Percentiles rank a stretch among this genome's conserved stretches.
phyloP scores from a whole-genome alignment of 176 grass and related monocot genomes.

The Oryza longistaminata region DNA sequence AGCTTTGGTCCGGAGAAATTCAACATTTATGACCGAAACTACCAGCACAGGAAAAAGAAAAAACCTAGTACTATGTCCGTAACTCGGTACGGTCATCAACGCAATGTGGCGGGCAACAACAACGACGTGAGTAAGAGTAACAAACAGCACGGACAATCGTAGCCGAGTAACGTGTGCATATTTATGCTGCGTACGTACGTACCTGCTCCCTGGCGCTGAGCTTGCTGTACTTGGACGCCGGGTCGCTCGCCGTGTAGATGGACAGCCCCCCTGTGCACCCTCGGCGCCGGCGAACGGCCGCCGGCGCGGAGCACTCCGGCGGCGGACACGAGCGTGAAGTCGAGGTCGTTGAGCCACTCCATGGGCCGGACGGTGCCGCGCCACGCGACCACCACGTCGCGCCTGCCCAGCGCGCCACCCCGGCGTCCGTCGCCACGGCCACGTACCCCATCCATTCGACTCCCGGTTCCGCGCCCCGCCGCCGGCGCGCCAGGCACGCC shows the following conservation, averaged over 20 bases:
- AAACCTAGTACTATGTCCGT: not conserved
- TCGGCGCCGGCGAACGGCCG: not conserved
- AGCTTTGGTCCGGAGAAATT: not conserved
- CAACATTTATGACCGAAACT: not conserved
- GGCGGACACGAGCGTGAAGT: slow-evolving; percentile 51
- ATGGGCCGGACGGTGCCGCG: slow-evolving; percentile 47
- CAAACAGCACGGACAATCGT: not conserved
- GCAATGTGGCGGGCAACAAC: not conserved
- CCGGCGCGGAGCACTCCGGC: not conserved
- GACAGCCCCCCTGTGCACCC: slow-evolving; percentile 59
- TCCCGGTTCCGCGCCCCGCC: slow-evolving; percentile 4
- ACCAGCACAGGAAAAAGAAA: not conserved
- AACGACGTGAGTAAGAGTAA: not conserved
- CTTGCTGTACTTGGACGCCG: slow-evolving; percentile 36
- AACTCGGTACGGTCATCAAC: not conserved
- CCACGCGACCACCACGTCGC: slow-evolving; percentile 61
- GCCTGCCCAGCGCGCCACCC: slow-evolving; percentile 50
- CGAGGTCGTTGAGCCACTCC: slow-evolving; percentile 59
- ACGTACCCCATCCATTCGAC: slow-evolving; percentile 23
- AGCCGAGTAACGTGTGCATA: no score
- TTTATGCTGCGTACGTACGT: not conserved
- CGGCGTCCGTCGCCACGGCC: slow-evolving; percentile 16
- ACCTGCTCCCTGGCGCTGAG: slow-evolving; percentile 42
- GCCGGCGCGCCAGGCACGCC: slow-evolving; percentile 34
- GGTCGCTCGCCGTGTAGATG: slow-evolving; percentile 47